phyloP scores from a whole-genome alignment of 805 yeast genomes.

The Candida chauliodis region DNA sequence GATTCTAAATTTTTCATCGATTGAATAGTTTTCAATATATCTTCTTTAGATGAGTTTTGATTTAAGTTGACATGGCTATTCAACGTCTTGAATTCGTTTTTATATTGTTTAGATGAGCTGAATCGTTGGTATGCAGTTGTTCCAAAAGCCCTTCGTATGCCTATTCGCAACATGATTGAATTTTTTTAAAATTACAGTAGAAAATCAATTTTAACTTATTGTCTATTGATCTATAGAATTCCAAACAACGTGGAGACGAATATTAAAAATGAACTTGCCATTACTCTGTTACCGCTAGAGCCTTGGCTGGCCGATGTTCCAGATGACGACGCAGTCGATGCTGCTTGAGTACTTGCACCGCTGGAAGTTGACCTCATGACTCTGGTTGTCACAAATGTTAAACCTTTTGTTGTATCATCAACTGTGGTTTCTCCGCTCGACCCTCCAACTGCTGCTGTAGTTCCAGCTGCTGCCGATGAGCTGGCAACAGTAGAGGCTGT shows the following conservation, averaged over 20 bases:
- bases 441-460: slow-evolving; percentile 10
- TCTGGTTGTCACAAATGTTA: slow-evolving; percentile 32
- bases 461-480: slow-evolving; percentile 11
- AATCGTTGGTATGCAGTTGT: neutral
- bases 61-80: slow-evolving; percentile 6
- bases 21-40: slow-evolving; percentile 7
- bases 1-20: slow-evolving; percentile 3
- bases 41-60: slow-evolving; percentile 4
- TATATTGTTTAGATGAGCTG: slow-evolving; percentile 6
- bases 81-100: slow-evolving; percentile 4
- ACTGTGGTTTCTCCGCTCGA: slow-evolving; percentile 12
- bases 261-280: neutral
- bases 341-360: neutral
- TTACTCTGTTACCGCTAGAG: neutral
- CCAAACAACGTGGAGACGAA: slow-evolving; percentile 1
- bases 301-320: neutral
- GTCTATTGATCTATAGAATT: neutral
- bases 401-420: slow-evolving; percentile 21
- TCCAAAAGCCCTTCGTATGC: neutral
- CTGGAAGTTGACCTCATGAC: slow-evolving; percentile 17
- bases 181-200: neutral
- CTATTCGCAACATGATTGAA: neutral
- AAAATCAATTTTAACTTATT: neutral
- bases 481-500: slow-evolving; percentile 6
- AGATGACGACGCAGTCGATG: neutral